Conservation (phyloP, 2,329 filamentous ascomycete genomes). For the Thermoascus crustaceus region DNA sequence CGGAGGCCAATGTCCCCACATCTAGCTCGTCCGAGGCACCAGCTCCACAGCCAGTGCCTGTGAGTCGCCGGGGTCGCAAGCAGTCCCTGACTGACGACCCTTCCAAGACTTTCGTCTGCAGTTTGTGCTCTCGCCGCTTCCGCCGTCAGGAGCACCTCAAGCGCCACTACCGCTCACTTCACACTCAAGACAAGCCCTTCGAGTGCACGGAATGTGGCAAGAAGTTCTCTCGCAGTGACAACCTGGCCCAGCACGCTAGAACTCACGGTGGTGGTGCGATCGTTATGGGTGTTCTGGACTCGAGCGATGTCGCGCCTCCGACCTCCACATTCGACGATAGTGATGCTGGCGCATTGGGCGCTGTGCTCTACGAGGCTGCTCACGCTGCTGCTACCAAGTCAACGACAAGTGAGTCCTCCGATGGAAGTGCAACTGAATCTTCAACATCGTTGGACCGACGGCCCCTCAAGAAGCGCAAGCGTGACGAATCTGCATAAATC, state of each 20-base stretch:
- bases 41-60: conserved; percentile 40
- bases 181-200: conserved; percentile 98
- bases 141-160: conserved; percentile 97
- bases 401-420: conserved; percentile 36
- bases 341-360: conserved; percentile 61
- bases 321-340: conserved; percentile 40
- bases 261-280: conserved; percentile 88
- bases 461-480: conserved; percentile 71
- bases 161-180: conserved; percentile 94
- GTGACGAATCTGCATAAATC: conserved; percentile 52
- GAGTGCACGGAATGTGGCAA: conserved; percentile 97
- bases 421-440: conserved; percentile 25
- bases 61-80: conserved; percentile 92
- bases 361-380: conserved; percentile 73
- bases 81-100: conserved; percentile 96
- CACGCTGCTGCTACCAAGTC: conserved; percentile 60
- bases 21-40: conserved; percentile 37
- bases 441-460: conserved; percentile 33
- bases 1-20: conserved; percentile 40
- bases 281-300: conserved; percentile 79
- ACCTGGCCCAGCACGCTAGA: conserved; percentile 88
- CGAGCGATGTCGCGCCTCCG: conserved; percentile 47
- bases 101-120: conserved; percentile 96
- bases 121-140: conserved; percentile 93
- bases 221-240: conserved; percentile 98